A percentile compares a stretch with the other conserved stretches of the same genome.
These are phyloP conservation scores for Byssoonygena ceratinophila DNA, from an alignment of 2,329 filamentous ascomycete genomes.

Conservation along the genomic window DNA sequence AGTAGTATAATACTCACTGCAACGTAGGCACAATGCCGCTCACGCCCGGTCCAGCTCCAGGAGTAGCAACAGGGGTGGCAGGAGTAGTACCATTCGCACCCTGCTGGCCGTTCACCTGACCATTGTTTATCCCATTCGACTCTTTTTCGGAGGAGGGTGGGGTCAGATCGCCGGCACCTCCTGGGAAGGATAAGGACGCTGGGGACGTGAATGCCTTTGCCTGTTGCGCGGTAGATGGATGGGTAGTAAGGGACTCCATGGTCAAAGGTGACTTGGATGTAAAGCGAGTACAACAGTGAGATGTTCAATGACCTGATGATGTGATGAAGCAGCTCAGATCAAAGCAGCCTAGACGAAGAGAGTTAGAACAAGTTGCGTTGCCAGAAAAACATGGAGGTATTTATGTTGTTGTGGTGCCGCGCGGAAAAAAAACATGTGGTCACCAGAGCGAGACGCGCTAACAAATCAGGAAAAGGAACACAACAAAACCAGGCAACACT, in stretches of 20 bases:
- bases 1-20: slow-evolving; percentile 69
- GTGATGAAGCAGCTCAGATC: not conserved
- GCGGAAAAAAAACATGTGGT: not conserved
- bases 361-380: not conserved
- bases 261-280: slow-evolving; percentile 18
- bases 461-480: not conserved
- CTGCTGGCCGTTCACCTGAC: slow-evolving; percentile 41
- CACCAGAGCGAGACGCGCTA: not conserved
- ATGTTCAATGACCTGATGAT: not conserved
- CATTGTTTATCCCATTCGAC: slow-evolving; percentile 35
- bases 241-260: slow-evolving; percentile 86
- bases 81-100: slow-evolving; percentile 70
- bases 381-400: not conserved
- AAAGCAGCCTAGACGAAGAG: slow-evolving; percentile 22
- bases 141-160: slow-evolving; percentile 62
- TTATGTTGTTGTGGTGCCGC: not conserved
- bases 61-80: slow-evolving; percentile 83
- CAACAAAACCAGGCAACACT: not conserved
- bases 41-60: slow-evolving; percentile 67
- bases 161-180: slow-evolving; percentile 73
- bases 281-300: slow-evolving; percentile 2
- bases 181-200: slow-evolving; percentile 83
- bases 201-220: slow-evolving; percentile 92
- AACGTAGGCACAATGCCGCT: slow-evolving; percentile 86
- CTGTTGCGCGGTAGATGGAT: slow-evolving; percentile 82